Evolutionary conservation across 1,139 yeast species (phyloP), one percentile per base, ranked within the genome.

Genomic region (Taphrina pruni): DNA sequence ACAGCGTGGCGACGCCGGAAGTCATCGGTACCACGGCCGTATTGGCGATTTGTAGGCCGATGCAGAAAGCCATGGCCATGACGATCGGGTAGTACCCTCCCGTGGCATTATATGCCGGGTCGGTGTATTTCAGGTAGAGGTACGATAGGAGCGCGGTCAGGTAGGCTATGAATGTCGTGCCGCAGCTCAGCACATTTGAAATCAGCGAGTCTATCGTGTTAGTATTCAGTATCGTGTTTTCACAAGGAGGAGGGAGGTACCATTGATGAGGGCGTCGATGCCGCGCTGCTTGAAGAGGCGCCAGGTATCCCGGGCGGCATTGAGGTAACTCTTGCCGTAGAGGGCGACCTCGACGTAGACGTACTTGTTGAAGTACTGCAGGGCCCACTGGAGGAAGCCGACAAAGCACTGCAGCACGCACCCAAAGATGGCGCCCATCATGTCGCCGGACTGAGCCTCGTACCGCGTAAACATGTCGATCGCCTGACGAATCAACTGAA

Each of bases 301-400:
- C 86, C 93, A 89, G 0, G 97, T 89, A 26, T 90, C 95, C 74
- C 83, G 88, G 0, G 97, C 95, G 0, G 95, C 87, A 43, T 83
- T 82, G 66, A 90, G 76, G 76, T 92, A 93, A 48, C 87, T 82
- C 75, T 88, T 88, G 69, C 97, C 97, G 77, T 91, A 93, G 55
- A 93, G 83, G 0, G 97, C 96, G 75, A 93, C 84, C 75, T 88
- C 91, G 51, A 95, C 88, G 78, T 89, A 90, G 62, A 70, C 69
- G 76, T 91, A 93, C 76, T 89, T 94, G 80, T 93, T 92, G 81
- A 93, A 92, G 81, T 90, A 93, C 73, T 87, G 84, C 36, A 90
- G 89, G 75, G 89, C 76, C 91, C 97, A 89, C 74, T 90, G 91
- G 64, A 92, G 78, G 66, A 89, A 81, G 11, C 86, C 84, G 62